Conservation (phyloP, 257 asterid genomes). For the Nicotiana tomentosiformis region DNA sequence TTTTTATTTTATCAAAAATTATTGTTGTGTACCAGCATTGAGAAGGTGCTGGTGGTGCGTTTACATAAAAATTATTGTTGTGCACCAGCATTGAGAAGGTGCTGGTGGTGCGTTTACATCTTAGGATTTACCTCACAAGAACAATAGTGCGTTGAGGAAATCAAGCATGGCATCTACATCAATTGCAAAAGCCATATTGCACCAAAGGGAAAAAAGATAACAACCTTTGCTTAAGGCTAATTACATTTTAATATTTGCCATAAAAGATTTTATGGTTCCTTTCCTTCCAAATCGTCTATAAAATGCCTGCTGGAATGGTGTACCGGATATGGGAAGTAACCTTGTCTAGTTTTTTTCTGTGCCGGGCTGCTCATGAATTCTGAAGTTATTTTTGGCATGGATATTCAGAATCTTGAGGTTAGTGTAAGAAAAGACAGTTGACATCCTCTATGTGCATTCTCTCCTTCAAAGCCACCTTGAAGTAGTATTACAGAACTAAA, state of each 20-base stretch:
- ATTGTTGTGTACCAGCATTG: not conserved
- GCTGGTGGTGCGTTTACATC: not conserved
- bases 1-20: not conserved
- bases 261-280: not conserved
- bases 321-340: not conserved
- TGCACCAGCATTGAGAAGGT: not conserved
- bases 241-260: not conserved
- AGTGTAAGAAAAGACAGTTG: not conserved
- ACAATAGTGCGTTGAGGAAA: not conserved
- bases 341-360: not conserved
- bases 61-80: not conserved
- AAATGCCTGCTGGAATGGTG: not conserved
- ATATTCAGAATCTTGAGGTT: not conserved
- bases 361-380: not conserved
- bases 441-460: not conserved
- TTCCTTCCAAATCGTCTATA: not conserved
- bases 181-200: not conserved
- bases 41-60: not conserved
- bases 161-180: not conserved
- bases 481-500: not conserved
- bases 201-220: not conserved
- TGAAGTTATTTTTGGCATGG: not conserved
- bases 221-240: not conserved
- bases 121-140: not conserved
- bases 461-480: not conserved